Evolutionary conservation across 805 yeast genomes (phyloP).

Genomic region (Candida ascalaphidarum): DNA sequence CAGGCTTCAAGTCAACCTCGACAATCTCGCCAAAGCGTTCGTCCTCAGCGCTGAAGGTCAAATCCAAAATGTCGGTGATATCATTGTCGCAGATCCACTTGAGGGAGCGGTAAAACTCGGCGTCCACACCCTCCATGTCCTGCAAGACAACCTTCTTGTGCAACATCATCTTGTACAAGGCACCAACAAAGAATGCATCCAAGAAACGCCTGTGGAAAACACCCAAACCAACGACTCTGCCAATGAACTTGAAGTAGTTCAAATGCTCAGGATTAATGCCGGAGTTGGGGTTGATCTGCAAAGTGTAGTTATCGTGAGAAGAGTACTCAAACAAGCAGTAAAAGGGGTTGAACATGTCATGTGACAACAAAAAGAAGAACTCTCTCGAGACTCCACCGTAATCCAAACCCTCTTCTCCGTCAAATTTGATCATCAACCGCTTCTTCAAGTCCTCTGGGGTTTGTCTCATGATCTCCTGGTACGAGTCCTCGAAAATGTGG

Average conservation of each 20-base stretch:
- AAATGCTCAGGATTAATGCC: constrained; percentile 97
- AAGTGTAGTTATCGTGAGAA: constrained; percentile 94
- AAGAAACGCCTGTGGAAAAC: constrained; percentile 96
- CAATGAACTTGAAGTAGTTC: constrained; percentile 95
- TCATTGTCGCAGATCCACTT: constrained; percentile 96
- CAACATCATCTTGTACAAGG: constrained; percentile 95
- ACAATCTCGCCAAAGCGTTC: constrained; percentile 92
- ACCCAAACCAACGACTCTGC: constrained; percentile 96
- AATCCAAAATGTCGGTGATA: constrained; percentile 71
- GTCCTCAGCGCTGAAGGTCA: constrained; percentile 84
- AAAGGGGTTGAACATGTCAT: constrained; percentile 98
- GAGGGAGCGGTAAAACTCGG: constrained; percentile 89
- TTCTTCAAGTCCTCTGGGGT: constrained; percentile 97
- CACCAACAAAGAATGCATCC: constrained; percentile 98
- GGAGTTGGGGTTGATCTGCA: constrained; percentile 96
- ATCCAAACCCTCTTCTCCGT: constrained; percentile 98
- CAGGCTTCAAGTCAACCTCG: constrained; percentile 81
- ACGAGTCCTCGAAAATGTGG: constrained; percentile 94
- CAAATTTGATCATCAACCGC: constrained; percentile 95
- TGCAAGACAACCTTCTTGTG: constrained; percentile 89
- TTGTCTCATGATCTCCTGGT: constrained; percentile 98
- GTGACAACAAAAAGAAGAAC: constrained; percentile 91
- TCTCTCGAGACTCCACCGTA: constrained; percentile 99
- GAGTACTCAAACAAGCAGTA: constrained; percentile 96
- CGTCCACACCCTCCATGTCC: constrained; percentile 98